These are phyloP conservation scores for Fusarium cicatricum DNA, from an alignment of 2,329 filamentous ascomycete species.

Conservation along the genomic window DNA sequence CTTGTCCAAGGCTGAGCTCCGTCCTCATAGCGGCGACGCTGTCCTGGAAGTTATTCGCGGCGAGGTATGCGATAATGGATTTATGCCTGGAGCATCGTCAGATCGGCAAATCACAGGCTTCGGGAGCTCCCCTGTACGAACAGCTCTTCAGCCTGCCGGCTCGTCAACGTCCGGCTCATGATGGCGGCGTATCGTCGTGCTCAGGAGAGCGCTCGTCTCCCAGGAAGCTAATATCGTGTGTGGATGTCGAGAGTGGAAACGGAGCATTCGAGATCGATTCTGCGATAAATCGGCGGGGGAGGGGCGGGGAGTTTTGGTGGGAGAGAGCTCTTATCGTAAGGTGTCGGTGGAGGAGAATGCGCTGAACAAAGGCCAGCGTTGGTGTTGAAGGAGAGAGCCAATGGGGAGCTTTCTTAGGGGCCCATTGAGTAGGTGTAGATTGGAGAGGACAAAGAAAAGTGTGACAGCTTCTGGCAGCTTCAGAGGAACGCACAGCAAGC, in stretches of 20 bases:
- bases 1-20: slow-evolving; percentile 76
- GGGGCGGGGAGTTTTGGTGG: slow-evolving; percentile 34
- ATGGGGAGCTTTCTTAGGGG: slow-evolving; percentile 4
- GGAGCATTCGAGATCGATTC: slow-evolving; percentile 24
- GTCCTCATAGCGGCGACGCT: slow-evolving; percentile 76
- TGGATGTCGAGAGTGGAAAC: background rate
- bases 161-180: slow-evolving; percentile 36
- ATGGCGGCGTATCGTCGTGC: slow-evolving; percentile 31
- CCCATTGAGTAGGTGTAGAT: slow-evolving; percentile 12
- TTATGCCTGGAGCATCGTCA: slow-evolving; percentile 72
- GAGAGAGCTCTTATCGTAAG: slow-evolving; percentile 33
- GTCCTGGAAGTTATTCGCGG: slow-evolving; percentile 74
- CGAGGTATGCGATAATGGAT: slow-evolving; percentile 89
- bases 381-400: slow-evolving; percentile 9
- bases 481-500: slow-evolving; percentile 14
- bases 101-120: slow-evolving; percentile 22
- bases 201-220: slow-evolving; percentile 16
- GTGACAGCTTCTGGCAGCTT: slow-evolving; percentile 6
- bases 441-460: slow-evolving; percentile 25
- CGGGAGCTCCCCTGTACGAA: slow-evolving; percentile 56
- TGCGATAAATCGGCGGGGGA: slow-evolving; percentile 35
- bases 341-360: slow-evolving; percentile 32
- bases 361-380: slow-evolving; percentile 10
- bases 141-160: slow-evolving; percentile 85
- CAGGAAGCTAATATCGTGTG: background rate